Conservation (phyloP, 2,329 filamentous ascomycete genomes). For the Penicillium sp. region DNA sequence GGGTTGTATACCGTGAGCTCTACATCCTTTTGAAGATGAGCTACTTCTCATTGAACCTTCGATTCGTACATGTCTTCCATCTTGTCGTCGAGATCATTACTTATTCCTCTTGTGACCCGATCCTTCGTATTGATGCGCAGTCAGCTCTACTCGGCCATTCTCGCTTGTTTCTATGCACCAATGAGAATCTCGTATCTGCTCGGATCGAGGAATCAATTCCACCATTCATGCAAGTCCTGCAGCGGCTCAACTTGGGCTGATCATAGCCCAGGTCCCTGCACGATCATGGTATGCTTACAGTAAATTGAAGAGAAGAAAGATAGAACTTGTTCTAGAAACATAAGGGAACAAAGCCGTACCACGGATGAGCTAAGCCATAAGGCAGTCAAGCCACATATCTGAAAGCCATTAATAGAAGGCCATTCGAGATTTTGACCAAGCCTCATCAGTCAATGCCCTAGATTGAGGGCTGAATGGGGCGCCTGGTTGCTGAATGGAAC, state of each 20-base stretch:
- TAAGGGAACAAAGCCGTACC: neutral
- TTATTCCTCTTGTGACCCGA: neutral
- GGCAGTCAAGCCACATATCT: neutral
- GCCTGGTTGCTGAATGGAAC: neutral
- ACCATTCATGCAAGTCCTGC: too few species aligned
- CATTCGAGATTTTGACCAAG: neutral
- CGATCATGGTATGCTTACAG: too few species aligned
- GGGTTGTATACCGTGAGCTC: constrained; percentile 6
- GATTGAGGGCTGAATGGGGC: neutral
- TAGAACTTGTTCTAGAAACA: neutral
- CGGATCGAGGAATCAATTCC: too few species aligned
- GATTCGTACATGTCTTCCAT: neutral
- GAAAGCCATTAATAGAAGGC: neutral
- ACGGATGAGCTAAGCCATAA: neutral
- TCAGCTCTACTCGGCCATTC: neutral
- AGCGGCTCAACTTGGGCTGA: too few species aligned
- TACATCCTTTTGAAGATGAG: constrained; percentile 1
- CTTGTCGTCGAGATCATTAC: neutral
- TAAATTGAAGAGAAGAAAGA: too few species aligned
- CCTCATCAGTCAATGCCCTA: too few species aligned
- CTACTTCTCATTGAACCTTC: neutral
- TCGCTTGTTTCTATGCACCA: neutral
- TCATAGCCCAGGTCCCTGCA: too few species aligned
- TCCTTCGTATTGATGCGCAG: neutral
- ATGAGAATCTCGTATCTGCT: neutral